phyloP scores from a whole-genome alignment of 2,329 filamentous ascomycete species.

The Pyrenochaeta sp. region DNA sequence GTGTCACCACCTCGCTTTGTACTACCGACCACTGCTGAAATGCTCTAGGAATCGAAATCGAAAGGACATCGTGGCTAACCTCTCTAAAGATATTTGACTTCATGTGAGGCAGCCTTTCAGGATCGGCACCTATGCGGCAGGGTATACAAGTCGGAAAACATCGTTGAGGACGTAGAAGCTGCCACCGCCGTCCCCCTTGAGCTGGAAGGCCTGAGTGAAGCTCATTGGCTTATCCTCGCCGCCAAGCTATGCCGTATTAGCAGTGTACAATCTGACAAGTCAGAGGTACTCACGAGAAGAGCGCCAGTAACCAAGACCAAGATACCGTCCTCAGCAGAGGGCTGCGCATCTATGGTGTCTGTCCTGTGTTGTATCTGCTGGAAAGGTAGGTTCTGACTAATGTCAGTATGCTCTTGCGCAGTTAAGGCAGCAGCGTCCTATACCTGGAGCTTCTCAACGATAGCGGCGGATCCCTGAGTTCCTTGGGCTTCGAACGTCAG shows the following conservation, averaged over 20 bases:
- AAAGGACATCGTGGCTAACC: slow-evolving; percentile 14
- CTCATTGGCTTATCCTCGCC: slow-evolving; percentile 86
- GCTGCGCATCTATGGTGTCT: slow-evolving; percentile 83
- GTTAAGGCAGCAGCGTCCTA: slow-evolving; percentile 38
- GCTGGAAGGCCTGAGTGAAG: slow-evolving; percentile 90
- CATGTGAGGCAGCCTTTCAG: slow-evolving; percentile 4
- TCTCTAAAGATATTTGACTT: too few relatives aligned
- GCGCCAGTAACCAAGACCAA: slow-evolving; percentile 88
- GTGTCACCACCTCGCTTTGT: neutral
- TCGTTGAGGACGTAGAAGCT: slow-evolving; percentile 90
- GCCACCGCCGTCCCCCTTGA: slow-evolving; percentile 73
- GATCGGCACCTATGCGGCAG: slow-evolving; percentile 43
- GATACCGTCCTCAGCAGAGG: slow-evolving; percentile 71
- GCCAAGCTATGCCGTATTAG: slow-evolving; percentile 69
- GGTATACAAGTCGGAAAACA: slow-evolving; percentile 88
- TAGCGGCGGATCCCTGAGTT: slow-evolving; percentile 67
- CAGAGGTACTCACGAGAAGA: slow-evolving; percentile 70
- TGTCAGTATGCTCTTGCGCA: slow-evolving; percentile 22
- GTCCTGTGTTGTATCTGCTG: slow-evolving; percentile 80
- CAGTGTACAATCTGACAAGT: neutral
- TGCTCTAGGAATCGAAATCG: slow-evolving; percentile 17
- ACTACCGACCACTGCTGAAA: slow-evolving; percentile 20
- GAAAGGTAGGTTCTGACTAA: slow-evolving; percentile 75
- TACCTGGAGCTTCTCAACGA: slow-evolving; percentile 84
- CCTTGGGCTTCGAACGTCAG: slow-evolving; percentile 86